Evolutionary conservation across 352 stramenopile species (phyloP), one percentile per base, ranked within the genome.

Genomic region (Globisporangium emineosum): DNA sequence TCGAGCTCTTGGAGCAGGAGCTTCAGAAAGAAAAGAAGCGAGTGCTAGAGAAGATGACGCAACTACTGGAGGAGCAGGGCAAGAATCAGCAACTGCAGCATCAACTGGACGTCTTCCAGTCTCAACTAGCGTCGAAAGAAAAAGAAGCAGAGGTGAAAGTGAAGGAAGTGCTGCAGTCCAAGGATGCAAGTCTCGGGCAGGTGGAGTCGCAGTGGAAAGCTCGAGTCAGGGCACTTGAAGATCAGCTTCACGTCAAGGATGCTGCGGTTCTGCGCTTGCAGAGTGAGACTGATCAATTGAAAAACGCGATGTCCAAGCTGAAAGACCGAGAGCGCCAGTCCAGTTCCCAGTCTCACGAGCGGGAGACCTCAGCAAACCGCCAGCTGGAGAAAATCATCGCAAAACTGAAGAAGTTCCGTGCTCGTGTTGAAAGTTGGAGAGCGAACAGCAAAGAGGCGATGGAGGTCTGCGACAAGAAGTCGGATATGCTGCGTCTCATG

Each of bases 21-120:
- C 57, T 93, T 5, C 73, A 89, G 54, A 80, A 79, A 5, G 84
- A 93, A 55, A 89, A 91, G 66, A 82, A 83, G 62, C 79, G 76
- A 21, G 78, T 88, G 43, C 60, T 90, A 45, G 68, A 88, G 30
- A 90, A 89, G 60, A 89, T 87, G 77, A 83, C 79, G 2, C 76
- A 86, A 32, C 55, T 91, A 19, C 67, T 90, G 5, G 73, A 89
- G 17, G 82, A 90, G 32, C 80, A 93, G 57, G 69, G 68, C 42
- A 90, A 88, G 57, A 84, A 68, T 29, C 80, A 90, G 61, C 73
- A 82, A 9, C 63, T 90, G 12, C 72, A 80, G 56, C 73, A 71
- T 10, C 70, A 75, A 57, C 27, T 90, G 8, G 68, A 81, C 32
- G 56, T 49, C 10, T 57, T 80, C 32, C 67, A 90, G 60, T 50